Base-by-base conservation (phyloP, 805 yeast genomes). In the Yarrowia osloensis region DNA sequence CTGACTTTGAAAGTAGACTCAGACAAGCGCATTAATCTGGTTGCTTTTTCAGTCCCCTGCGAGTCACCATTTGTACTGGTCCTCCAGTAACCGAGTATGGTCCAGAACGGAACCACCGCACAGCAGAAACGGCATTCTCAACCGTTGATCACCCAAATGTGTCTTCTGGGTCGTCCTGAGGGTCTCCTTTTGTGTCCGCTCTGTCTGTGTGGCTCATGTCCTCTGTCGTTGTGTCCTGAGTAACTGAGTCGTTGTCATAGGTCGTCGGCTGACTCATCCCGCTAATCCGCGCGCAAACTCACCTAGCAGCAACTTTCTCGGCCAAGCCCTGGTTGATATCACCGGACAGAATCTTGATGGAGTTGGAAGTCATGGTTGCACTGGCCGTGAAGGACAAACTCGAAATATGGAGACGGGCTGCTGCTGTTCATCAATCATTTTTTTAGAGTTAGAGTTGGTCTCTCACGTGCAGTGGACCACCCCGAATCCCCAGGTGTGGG, bases 271-370 rank as follows among this genome's bases (percentile, higher is more conserved):
- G 50, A 28, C 35, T 28, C 22, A 28, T 47, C 46, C 15, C 46
- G 42, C 12, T 11, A n/a, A 11, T 40, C 46, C 24, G 29, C 15
- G 22, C 55, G 15, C 37, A 31, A 22, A 54, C 61, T 54, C 61
- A 54, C 71, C 85, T 84, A 69, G 80, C 77, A 2, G 96, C 86
- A 44, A 95, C 91, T 54, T 81, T 79, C 71, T 86, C 85, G n/a
- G 96, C 91, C 50, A 94, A 84, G 66, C 86, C 89, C 7, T 93
- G 91, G 77, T 94, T 98, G 66, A 76, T 76, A 65, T 78, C 77
- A 12, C 82, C 88, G 28, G 88, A 84, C 62, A 86, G 75, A 49
- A 86, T 80, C 72, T 86, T 86, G 70, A 86, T 85, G 52, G 87
- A 83, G 73, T 84, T 85, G 15, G 84, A 70, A 35, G 79, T 69